Conservation (phyloP, 139 green algal species). For the Yamagishiella unicocca region DNA sequence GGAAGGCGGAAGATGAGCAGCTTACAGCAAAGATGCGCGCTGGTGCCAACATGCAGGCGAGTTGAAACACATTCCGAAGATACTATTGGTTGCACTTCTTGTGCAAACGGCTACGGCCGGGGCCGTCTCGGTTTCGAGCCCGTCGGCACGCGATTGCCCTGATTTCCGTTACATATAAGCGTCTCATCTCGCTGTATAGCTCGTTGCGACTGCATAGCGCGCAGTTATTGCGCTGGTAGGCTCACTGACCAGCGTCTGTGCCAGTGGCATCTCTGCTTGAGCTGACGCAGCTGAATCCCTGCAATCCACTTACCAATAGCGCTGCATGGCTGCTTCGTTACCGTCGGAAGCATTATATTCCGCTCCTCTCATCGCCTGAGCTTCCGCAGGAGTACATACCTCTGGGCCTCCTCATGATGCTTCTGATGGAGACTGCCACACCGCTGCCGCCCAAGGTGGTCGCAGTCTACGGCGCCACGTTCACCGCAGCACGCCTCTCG, state of each 20-base stretch:
- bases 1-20: neutral
- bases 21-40: constrained; percentile 4
- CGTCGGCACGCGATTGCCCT: neutral
- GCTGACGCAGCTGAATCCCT: no score
- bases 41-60: constrained; percentile 31
- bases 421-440: constrained; percentile 20
- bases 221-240: neutral
- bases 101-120: neutral
- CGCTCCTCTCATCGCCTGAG: neutral
- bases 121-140: neutral
- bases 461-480: neutral
- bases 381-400: constrained; percentile 37
- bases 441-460: neutral
- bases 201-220: neutral
- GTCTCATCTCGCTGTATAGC: neutral
- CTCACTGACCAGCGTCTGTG: neutral
- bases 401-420: constrained; percentile 3
- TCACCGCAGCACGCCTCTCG: neutral
- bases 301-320: neutral
- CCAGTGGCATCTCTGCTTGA: no score
- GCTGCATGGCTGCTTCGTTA: neutral
- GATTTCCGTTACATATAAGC: neutral
- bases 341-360: neutral
- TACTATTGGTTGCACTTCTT: neutral
- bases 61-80: neutral